phyloP scores from a whole-genome alignment of 352 stramenopile species.

The Phytophthora pseudosyringae region DNA sequence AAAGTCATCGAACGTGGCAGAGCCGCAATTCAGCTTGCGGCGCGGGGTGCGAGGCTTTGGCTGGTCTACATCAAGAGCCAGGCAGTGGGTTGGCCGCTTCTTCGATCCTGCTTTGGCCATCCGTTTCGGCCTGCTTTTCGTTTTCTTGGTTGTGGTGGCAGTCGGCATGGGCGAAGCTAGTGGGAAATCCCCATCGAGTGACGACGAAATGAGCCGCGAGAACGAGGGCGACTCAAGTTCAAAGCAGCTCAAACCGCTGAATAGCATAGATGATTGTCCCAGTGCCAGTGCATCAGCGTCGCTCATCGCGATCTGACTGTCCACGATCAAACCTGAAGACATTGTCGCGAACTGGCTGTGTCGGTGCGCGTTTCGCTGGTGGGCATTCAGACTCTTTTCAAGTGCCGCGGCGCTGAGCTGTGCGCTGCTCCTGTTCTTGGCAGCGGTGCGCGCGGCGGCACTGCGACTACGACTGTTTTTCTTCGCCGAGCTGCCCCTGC shows the following conservation, averaged over 20 bases:
- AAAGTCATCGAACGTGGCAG: slow-evolving; percentile 65
- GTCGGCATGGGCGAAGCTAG: slow-evolving; percentile 23
- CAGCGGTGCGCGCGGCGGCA: slow-evolving; percentile 13
- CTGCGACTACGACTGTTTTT: slow-evolving; percentile 36
- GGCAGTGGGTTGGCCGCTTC: slow-evolving; percentile 63
- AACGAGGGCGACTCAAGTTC: slow-evolving; percentile 78
- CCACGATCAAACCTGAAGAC: slow-evolving; percentile 33
- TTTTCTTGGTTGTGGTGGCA: slow-evolving; percentile 28
- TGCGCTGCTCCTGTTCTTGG: slow-evolving; percentile 18
- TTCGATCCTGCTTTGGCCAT: slow-evolving; percentile 38
- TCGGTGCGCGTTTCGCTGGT: slow-evolving; percentile 37
- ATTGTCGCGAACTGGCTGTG: slow-evolving; percentile 42
- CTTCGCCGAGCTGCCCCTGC: slow-evolving; percentile 32
- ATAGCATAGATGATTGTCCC: slow-evolving; percentile 53
- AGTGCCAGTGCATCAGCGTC: slow-evolving; percentile 26
- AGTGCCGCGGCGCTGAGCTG: slow-evolving; percentile 30
- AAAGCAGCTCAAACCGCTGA: slow-evolving; percentile 67
- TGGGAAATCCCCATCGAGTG: slow-evolving; percentile 27
- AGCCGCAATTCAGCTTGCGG: slow-evolving; percentile 66
- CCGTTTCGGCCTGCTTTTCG: slow-evolving; percentile 50
- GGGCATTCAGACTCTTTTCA: slow-evolving; percentile 46
- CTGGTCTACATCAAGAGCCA: slow-evolving; percentile 62
- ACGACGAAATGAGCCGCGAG: slow-evolving; percentile 51
- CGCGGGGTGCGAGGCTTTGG: slow-evolving; percentile 72
- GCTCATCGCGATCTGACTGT: slow-evolving; percentile 41